These are phyloP conservation scores for Mycena latifolia DNA, from an alignment of 768 basidiomycete species.

Conservation along the genomic window DNA sequence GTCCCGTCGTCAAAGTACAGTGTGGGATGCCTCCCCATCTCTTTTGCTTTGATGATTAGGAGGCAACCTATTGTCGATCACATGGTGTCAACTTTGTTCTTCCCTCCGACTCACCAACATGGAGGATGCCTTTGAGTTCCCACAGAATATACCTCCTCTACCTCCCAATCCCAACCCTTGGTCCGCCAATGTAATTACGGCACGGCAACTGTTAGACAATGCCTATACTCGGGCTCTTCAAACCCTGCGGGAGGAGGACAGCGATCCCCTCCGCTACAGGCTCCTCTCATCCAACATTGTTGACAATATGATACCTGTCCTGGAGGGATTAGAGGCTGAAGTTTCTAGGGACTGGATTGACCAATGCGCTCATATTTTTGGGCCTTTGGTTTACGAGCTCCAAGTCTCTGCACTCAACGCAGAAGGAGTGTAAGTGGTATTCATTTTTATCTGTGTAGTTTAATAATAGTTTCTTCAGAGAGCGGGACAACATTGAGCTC, in stretches of 20 bases:
- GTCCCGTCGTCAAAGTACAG: constrained; percentile 15
- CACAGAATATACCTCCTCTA: background rate
- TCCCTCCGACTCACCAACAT: too few species aligned
- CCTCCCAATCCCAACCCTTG: background rate
- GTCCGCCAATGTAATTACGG: constrained; percentile 1
- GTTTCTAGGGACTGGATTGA: background rate
- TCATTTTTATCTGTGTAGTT: background rate
- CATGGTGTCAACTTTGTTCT: background rate
- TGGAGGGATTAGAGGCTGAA: constrained; percentile 3
- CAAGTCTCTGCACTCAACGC: background rate
- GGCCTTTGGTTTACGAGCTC: constrained; percentile 11
- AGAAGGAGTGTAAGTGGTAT: constrained; percentile 16
- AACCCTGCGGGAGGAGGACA: constrained; percentile 4
- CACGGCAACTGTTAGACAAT: background rate
- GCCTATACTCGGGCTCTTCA: background rate
- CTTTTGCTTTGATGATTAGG: too few species aligned
- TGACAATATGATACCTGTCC: background rate
- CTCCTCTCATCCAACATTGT: constrained; percentile 15
- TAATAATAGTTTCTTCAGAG: background rate
- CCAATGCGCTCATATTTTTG: background rate
- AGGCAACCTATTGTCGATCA: too few species aligned
- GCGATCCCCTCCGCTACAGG: constrained; percentile 1
- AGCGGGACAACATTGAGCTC: constrained; percentile 15
- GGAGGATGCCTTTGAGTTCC: constrained; percentile 5
- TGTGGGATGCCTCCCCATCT: background rate